Conservation (phyloP, 805 yeast species). For the Dipodascus geniculatus region DNA sequence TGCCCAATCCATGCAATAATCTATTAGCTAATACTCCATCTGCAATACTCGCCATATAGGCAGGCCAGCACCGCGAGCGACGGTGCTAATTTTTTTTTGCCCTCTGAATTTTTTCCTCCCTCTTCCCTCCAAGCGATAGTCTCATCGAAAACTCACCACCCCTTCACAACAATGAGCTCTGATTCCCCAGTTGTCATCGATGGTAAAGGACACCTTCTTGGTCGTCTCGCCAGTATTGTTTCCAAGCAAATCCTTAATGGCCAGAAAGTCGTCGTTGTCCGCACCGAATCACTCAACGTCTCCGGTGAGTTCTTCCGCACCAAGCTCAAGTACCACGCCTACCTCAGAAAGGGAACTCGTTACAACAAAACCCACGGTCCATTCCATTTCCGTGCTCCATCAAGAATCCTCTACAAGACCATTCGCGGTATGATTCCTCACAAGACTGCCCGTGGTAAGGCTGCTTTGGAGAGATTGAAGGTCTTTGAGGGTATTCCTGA, state of each 20-base stretch:
- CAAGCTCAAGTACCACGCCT: conserved; percentile 99
- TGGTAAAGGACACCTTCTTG: conserved; percentile 97
- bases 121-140: neutral
- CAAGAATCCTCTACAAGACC: conserved; percentile 99
- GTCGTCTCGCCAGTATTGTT: conserved; percentile 97
- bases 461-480: conserved; percentile 98
- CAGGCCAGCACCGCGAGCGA: too few species aligned
- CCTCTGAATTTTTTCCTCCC: too few species aligned
- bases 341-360: conserved; percentile 98
- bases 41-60: too few species aligned
- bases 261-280: conserved; percentile 93
- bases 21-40: too few species aligned
- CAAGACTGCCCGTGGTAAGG: conserved; percentile 99
- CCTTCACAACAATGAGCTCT: too few species aligned
- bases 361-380: conserved; percentile 99
- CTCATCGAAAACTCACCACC: too few species aligned
- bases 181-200: neutral
- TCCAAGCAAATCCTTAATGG: conserved; percentile 98
- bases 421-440: conserved; percentile 98
- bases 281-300: conserved; percentile 95
- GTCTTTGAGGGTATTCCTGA: conserved; percentile 99
- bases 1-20: too few species aligned
- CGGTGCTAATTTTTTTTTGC: neutral
- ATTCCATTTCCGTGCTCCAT: conserved; percentile 99
- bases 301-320: conserved; percentile 99